Evolutionary conservation across 441 rosid genomes (phyloP).

Genomic region (Bocquillonia castaneifolia): DNA sequence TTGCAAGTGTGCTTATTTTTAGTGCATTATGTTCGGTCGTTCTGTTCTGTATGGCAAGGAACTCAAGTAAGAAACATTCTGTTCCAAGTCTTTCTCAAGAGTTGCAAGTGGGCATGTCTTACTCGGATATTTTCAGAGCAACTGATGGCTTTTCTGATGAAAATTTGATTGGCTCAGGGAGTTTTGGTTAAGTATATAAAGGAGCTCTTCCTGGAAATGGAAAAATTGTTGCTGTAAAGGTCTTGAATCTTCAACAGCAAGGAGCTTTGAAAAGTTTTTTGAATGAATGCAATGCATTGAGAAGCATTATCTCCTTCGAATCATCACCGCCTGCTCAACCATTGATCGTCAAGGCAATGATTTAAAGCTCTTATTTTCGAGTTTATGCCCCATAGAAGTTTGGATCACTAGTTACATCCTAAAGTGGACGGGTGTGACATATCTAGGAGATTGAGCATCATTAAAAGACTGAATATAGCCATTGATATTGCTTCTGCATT

Average conservation of each 20-base stretch:
- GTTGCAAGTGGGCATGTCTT: conserved; percentile 23
- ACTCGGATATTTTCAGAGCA: conserved; percentile 26
- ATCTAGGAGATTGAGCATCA: conserved; percentile 23
- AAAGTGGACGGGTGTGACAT: neutral
- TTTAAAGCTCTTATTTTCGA: conserved; percentile 39
- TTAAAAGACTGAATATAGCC: conserved; percentile 36
- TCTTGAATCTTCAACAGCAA: conserved; percentile 32
- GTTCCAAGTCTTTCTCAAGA: conserved; percentile 1
- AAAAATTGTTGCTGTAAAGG: conserved; percentile 33
- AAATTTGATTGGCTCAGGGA: conserved; percentile 36
- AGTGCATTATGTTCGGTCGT: conserved; percentile 3
- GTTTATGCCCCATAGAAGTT: conserved; percentile 42
- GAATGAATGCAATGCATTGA: conserved; percentile 37
- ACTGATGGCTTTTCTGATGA: conserved; percentile 35
- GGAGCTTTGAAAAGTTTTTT: conserved; percentile 43
- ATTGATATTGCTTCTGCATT: conserved; percentile 43
- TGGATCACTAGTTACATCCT: conserved; percentile 34
- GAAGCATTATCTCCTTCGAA: conserved; percentile 34
- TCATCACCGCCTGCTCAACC: conserved; percentile 32
- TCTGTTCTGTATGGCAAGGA: conserved; percentile 11
- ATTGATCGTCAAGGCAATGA: conserved; percentile 34
- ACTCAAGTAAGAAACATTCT: neutral
- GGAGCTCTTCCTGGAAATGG: conserved; percentile 21
- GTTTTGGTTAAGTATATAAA: conserved; percentile 43
- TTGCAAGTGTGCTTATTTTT: conserved; percentile 5